These are phyloP conservation scores for Phialophora macrospora DNA, from an alignment of 2,329 filamentous ascomycete species.

Conservation along the genomic window DNA sequence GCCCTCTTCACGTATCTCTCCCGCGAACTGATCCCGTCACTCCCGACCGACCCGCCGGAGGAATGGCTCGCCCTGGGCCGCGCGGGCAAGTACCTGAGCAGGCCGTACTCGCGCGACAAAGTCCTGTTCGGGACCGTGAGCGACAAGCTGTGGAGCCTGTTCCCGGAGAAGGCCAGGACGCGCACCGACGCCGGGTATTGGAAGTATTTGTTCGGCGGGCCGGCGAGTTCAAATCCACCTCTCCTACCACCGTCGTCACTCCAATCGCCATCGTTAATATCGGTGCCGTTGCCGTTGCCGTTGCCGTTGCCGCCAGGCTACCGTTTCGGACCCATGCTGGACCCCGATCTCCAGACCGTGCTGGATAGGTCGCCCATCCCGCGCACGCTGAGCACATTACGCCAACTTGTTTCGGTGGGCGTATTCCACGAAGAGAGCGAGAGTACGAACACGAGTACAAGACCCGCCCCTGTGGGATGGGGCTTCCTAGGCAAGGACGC, in stretches of 20 bases:
- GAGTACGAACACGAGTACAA: slow-evolving; percentile 1
- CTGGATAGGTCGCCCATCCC: slow-evolving; percentile 48
- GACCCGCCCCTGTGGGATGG: slow-evolving; percentile 45
- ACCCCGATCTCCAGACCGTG: slow-evolving; percentile 45
- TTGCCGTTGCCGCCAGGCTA: slow-evolving; percentile 36
- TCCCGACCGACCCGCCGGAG: slow-evolving; percentile 23
- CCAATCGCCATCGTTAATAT: too few relatives aligned
- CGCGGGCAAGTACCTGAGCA: slow-evolving; percentile 36
- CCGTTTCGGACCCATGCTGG: slow-evolving; percentile 23
- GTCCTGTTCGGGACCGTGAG: slow-evolving; percentile 48
- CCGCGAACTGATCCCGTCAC: slow-evolving; percentile 23
- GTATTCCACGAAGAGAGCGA: slow-evolving; percentile 40
- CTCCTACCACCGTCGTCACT: not conserved
- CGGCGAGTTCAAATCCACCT: not conserved
- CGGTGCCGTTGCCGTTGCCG: slow-evolving; percentile 33
- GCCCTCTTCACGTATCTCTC: slow-evolving; percentile 32
- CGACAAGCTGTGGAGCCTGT: slow-evolving; percentile 42
- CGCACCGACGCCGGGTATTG: slow-evolving; percentile 43
- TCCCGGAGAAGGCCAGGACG: slow-evolving; percentile 37
- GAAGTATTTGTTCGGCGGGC: slow-evolving; percentile 46
- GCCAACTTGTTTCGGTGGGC: slow-evolving; percentile 44
- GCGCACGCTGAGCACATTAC: slow-evolving; percentile 44
- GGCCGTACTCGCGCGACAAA: slow-evolving; percentile 36
- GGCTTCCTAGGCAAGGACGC: slow-evolving; percentile 48
- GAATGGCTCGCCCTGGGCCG: slow-evolving; percentile 33